Conservation (phyloP, 2,329 filamentous ascomycete genomes). For the Fusarium coicis region DNA sequence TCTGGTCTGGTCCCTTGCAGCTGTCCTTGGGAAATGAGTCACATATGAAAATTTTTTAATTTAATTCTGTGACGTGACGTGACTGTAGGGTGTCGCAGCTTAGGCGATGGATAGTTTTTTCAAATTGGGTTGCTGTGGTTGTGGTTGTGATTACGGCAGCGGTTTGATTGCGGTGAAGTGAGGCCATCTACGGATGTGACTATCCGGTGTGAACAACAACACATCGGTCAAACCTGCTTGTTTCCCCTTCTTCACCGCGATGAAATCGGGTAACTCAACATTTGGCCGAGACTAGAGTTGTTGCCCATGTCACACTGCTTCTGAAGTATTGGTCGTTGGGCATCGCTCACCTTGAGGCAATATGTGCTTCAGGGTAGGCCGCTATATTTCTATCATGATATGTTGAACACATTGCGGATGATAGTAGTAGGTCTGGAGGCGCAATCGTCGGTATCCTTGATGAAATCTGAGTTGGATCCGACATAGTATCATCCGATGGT, state of each 20-base stretch:
- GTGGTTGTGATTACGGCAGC: not conserved
- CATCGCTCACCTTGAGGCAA: not conserved
- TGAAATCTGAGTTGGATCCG: too few species aligned
- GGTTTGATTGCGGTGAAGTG: constrained; percentile 20
- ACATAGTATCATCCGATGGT: too few species aligned
- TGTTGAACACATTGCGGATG: not conserved
- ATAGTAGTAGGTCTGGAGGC: too few species aligned
- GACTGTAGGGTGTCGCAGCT: not conserved
- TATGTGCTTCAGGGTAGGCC: constrained; percentile 5
- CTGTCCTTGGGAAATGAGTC: constrained; percentile 25
- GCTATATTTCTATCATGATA: not conserved
- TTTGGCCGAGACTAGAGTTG: not conserved
- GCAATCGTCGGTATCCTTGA: too few species aligned
- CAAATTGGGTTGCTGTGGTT: not conserved
- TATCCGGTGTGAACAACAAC: constrained; percentile 7
- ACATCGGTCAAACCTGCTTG: constrained; percentile 3
- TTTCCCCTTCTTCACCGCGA: not conserved
- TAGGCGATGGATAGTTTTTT: constrained; percentile 2
- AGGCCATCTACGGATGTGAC: constrained; percentile 30
- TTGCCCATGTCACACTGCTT: not conserved
- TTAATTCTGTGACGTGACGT: constrained; percentile 13
- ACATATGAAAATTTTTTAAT: not conserved
- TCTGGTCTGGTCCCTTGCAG: constrained; percentile 29
- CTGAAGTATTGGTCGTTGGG: not conserved
- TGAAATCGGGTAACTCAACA: not conserved